Evolutionary conservation across 139 green algal genomes (phyloP), one percentile per base, ranked within the genome.

Genomic region (Coccomyxa sp.): DNA sequence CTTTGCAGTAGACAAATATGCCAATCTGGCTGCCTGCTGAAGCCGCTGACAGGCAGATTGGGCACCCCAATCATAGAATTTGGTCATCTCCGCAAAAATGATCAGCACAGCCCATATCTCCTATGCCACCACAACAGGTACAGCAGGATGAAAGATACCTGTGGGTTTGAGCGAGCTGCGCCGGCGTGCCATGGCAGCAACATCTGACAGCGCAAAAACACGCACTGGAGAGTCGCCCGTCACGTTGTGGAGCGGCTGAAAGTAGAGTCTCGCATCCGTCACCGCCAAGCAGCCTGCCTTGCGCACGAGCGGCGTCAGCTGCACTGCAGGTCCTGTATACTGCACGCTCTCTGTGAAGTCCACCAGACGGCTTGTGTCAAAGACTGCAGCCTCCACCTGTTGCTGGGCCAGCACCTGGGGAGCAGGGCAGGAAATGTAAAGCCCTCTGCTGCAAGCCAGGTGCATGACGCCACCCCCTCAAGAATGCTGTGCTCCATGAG

Each of bases 211-310:
- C 16, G 91, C 86, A 84, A 96, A 90, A 9, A 70, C 88, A 44
- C 82, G 84, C 41, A 94, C 88, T 16, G 88, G 83, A 0, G 55
- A 79, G 55, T 88, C 86, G 0, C 93, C 93, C 39, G 77, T 68
- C 16, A 95, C 83, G 80, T 93, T 90, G 86, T 97, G 89, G 54
- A 95, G 86, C 2, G 92, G 93, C 81, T 97, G 92, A 82, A 96
- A 95, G 89, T 98, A 98, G 9, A 98, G 55, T 0, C 93, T 82
- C 44, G 75, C 36, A 58, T 90, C 79, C 0, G 89, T 97, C 38
- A 98, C 73, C 12, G 90, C 91, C 82, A 98, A 83, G 12, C 86
- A 84, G 27, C 93, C 92, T 0, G 80, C 80, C 87, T 96, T 85
- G 22, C 88, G 78, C 54, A 94, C 83, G 39, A 91, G 82, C 0